Evolutionary conservation across 2,329 filamentous ascomycete species (phyloP).

Genomic region (Neonectria hederae): DNA sequence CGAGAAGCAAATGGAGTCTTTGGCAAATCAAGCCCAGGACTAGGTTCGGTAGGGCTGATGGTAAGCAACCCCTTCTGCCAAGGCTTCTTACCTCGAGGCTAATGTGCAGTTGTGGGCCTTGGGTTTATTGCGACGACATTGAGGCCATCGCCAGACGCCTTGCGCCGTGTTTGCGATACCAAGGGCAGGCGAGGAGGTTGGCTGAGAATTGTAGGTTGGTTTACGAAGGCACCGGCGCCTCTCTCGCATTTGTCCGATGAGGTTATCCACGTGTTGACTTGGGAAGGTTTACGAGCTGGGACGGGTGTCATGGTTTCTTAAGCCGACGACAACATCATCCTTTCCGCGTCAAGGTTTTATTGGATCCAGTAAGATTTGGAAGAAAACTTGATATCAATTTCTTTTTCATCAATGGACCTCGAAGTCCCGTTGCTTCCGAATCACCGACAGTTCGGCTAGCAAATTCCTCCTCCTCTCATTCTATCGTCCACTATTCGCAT

Average conservation of each 20-base stretch:
- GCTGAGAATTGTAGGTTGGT: neutral
- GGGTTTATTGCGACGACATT: neutral
- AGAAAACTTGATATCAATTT: neutral
- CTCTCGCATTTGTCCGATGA: neutral
- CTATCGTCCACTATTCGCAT: neutral
- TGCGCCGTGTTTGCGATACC: no score
- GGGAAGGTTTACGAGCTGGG: no score
- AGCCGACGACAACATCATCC: neutral
- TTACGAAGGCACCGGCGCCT: neutral
- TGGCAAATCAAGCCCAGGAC: neutral
- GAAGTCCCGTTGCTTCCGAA: neutral
- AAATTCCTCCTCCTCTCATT: neutral
- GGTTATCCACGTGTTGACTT: no score
- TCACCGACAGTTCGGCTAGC: neutral
- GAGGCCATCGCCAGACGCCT: neutral
- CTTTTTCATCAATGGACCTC: neutral
- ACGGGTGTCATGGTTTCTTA: neutral
- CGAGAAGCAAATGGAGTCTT: neutral
- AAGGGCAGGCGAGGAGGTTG: neutral
- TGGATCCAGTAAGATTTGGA: neutral
- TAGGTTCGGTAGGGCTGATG: neutral
- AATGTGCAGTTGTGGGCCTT: neutral
- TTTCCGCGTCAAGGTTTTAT: no score
- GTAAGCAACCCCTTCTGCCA: neutral
- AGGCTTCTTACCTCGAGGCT: neutral